Conservation (phyloP, 202 grass and related monocot species). For the Zizania palustris region DNA sequence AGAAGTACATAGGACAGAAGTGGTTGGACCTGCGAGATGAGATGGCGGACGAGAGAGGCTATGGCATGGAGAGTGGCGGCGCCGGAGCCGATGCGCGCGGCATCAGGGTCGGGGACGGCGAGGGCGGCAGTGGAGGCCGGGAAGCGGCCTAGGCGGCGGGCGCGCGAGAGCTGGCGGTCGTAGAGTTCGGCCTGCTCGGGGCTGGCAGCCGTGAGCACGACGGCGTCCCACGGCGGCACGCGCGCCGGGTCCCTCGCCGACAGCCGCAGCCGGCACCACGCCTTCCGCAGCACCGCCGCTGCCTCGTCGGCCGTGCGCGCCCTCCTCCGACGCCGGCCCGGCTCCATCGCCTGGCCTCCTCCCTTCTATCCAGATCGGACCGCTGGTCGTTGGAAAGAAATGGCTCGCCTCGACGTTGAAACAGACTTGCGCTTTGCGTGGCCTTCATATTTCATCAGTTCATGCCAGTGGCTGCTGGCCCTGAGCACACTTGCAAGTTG, state of each 20-base stretch:
- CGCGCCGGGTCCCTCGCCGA: conserved; percentile 76
- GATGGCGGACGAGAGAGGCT: conserved; percentile 54
- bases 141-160: conserved; percentile 69
- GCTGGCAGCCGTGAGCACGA: conserved; percentile 88
- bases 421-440: too few relatives aligned
- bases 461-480: too few relatives aligned
- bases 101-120: conserved; percentile 79
- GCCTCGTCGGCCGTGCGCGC: conserved; percentile 60
- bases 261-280: conserved; percentile 80
- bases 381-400: background rate
- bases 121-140: conserved; percentile 63
- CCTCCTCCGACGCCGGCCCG: conserved; percentile 25
- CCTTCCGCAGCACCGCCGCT: conserved; percentile 70
- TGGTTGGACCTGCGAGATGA: conserved; percentile 48
- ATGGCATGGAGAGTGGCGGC: conserved; percentile 85
- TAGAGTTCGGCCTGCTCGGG: conserved; percentile 87
- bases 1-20: background rate
- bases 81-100: conserved; percentile 82
- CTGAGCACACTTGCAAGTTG: too few relatives aligned
- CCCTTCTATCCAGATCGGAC: conserved; percentile 14
- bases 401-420: background rate
- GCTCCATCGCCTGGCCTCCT: conserved; percentile 21
- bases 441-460: too few relatives aligned
- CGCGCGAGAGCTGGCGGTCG: conserved; percentile 65
- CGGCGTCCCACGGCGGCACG: conserved; percentile 78